Percentiles rank a stretch among this genome's conserved stretches.
Conservation (phyloP, 2,329 filamentous ascomycete species). For the Ophiocordyceps camponoti-floridani region DNA sequence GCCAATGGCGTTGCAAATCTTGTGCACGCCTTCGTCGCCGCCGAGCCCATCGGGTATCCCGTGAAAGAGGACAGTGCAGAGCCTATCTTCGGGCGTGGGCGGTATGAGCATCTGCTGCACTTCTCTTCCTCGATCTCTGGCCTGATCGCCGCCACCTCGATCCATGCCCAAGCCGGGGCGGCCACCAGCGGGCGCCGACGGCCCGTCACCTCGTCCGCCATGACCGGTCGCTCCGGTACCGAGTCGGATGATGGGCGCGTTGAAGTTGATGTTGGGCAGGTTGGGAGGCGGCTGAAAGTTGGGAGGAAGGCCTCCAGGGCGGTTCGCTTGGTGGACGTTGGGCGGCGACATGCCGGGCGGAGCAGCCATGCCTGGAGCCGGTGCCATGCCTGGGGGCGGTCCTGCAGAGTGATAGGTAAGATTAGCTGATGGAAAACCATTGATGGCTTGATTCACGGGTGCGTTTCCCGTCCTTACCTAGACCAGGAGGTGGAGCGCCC, state of each 20-base stretch:
- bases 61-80: constrained; percentile 78
- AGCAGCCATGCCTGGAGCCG: constrained; percentile 42
- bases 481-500: constrained; percentile 64
- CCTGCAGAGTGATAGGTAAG: constrained; percentile 22
- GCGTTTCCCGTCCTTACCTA: constrained; percentile 36
- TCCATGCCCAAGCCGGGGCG: constrained; percentile 40
- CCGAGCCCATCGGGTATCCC: constrained; percentile 66
- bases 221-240: constrained; percentile 54
- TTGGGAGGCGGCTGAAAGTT: constrained; percentile 81
- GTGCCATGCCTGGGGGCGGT: constrained; percentile 63
- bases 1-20: constrained; percentile 59
- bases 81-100: constrained; percentile 76
- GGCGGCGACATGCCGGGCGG: constrained; percentile 70
- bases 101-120: constrained; percentile 56
- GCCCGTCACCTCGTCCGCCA: constrained; percentile 24
- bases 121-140: constrained; percentile 49
- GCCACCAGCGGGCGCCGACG: constrained; percentile 13
- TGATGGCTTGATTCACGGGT: neutral
- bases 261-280: constrained; percentile 97
- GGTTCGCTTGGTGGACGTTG: constrained; percentile 56
- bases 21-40: constrained; percentile 63
- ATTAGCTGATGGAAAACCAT: neutral
- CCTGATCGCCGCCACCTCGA: constrained; percentile 48
- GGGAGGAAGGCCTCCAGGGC: constrained; percentile 61
- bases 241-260: constrained; percentile 84